Base-by-base conservation (phyloP, 441 rosid genomes). In the Pelargonium fulgidum region DNA sequence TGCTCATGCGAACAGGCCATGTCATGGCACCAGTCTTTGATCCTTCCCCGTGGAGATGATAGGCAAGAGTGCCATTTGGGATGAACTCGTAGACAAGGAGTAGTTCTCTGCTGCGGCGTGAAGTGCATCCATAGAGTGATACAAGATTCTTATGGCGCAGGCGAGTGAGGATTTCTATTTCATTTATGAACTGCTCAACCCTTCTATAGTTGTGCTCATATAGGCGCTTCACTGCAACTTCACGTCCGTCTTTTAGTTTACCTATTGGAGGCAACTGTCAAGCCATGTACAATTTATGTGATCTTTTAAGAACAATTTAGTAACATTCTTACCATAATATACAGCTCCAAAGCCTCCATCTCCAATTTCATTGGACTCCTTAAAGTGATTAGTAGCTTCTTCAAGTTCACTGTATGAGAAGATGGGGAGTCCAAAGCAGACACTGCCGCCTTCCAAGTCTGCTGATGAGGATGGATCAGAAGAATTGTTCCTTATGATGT, bases 301-400 rank as follows among this genome's bases (percentile, higher is more conserved):
- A 33, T 0, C 16, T 1, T 19, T 20, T 39, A 14, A 36, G 24
- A 50, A 3, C 29, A 48, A 16, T 52, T 1, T 33, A 5, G 8
- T 13, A 59, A 19, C 13, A 0, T 20, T 54, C 78, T 75, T 78
- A 86, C 96, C 90, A 0, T 79, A 73, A 73, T 84, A 88, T 0
- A 89, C 96, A n/a, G 88, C 77, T 62, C 96, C 97, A 39, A 80
- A 92, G 52, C 96, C 97, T 63, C 94, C 94, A 74, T 82, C 82
- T 52, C 82, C 97, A 10, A 92, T 81, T 71, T 85, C 84, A 26
- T 76, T 79, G 1, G 79, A 75, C 29, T 73, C 26, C 56, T 79
- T 75, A 65, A 92, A 89, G 74, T 83, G 72, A 74, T 83, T 62
- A 29, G 97, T 85, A 10, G 92, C 92, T 77, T 85, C 81, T 74